phyloP scores from a whole-genome alignment of 2,329 filamentous ascomycete genomes.

The Chrysoporthe cubensis region DNA sequence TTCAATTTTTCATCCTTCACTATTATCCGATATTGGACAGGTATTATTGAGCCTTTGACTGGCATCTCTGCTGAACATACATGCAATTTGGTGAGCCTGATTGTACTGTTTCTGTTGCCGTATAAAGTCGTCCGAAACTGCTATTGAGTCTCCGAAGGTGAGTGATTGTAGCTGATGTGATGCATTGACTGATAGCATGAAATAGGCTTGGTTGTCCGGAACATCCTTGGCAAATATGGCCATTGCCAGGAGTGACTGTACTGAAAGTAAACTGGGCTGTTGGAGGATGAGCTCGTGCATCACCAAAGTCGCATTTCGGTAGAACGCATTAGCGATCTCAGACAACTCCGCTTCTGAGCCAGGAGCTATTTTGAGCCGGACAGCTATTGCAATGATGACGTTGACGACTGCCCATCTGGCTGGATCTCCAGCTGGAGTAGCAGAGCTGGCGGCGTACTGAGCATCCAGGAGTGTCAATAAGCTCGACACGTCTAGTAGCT shows the following conservation, averaged over 20 bases:
- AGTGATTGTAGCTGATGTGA: slow-evolving; percentile 36
- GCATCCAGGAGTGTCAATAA: slow-evolving; percentile 26
- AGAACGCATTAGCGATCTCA: slow-evolving; percentile 25
- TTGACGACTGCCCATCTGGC: slow-evolving; percentile 32
- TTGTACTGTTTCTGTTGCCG: background rate
- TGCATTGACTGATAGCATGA: slow-evolving; percentile 31
- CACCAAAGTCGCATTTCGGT: slow-evolving; percentile 30
- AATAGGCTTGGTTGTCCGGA: slow-evolving; percentile 22
- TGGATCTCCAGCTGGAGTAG: slow-evolving; percentile 19
- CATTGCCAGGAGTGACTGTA: slow-evolving; percentile 31
- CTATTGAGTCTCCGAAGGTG: no score
- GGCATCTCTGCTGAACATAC: background rate
- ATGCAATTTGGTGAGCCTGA: background rate
- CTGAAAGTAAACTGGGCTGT: slow-evolving; percentile 27
- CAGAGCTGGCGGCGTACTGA: slow-evolving; percentile 26
- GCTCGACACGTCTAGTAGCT: slow-evolving; percentile 18
- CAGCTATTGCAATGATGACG: slow-evolving; percentile 25
- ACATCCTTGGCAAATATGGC: slow-evolving; percentile 29
- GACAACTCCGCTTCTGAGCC: slow-evolving; percentile 26
- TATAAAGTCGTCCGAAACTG: background rate
- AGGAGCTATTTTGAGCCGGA: slow-evolving; percentile 29
- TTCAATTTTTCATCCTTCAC: background rate
- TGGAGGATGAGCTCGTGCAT: slow-evolving; percentile 27
- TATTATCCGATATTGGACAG: background rate
- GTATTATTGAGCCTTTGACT: background rate